phyloP scores from a whole-genome alignment of 805 yeast species.

The Cyberlindnera sargentensis region DNA sequence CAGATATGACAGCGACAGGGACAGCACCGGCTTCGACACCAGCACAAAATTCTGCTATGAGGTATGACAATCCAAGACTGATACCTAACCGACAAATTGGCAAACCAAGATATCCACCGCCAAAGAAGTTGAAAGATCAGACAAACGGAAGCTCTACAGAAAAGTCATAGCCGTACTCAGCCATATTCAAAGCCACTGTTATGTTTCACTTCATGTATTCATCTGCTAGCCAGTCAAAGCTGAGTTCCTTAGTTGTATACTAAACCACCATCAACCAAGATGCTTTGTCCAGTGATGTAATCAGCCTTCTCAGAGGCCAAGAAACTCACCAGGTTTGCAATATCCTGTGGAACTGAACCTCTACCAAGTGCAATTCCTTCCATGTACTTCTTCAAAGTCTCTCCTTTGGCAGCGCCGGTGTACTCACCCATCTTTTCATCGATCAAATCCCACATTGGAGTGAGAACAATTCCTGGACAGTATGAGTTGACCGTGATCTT shows the following conservation, averaged over 20 bases:
- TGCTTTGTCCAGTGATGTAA: constrained; percentile 30
- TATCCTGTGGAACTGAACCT: constrained; percentile 30
- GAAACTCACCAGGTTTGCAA: constrained; percentile 29
- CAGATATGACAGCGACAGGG: constrained; percentile 9
- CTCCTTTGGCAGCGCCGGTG: constrained; percentile 24
- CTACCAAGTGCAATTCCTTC: constrained; percentile 29
- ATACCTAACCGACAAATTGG: constrained; percentile 24
- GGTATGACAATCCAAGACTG: constrained; percentile 23
- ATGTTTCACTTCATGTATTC: too few relatives aligned
- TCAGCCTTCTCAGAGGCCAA: constrained; percentile 30
- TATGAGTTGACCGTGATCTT: constrained; percentile 33
- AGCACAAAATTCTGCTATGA: constrained; percentile 2
- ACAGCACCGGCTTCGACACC: background rate
- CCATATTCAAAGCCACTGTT: too few relatives aligned
- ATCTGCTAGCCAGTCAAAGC: too few relatives aligned
- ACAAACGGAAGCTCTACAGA: too few relatives aligned
- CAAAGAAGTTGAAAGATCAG: constrained; percentile 9
- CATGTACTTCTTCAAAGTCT: constrained; percentile 19
- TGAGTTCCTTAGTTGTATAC: constrained; percentile 11
- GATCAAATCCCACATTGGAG: constrained; percentile 30
- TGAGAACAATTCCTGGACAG: constrained; percentile 35
- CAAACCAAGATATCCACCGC: constrained; percentile 22
- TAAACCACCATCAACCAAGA: constrained; percentile 33
- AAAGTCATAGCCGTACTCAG: too few relatives aligned
- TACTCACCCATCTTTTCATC: constrained; percentile 22